Evolutionary conservation across 2,329 filamentous ascomycete genomes (phyloP).

Genomic region (Tolypocladium tundrense): DNA sequence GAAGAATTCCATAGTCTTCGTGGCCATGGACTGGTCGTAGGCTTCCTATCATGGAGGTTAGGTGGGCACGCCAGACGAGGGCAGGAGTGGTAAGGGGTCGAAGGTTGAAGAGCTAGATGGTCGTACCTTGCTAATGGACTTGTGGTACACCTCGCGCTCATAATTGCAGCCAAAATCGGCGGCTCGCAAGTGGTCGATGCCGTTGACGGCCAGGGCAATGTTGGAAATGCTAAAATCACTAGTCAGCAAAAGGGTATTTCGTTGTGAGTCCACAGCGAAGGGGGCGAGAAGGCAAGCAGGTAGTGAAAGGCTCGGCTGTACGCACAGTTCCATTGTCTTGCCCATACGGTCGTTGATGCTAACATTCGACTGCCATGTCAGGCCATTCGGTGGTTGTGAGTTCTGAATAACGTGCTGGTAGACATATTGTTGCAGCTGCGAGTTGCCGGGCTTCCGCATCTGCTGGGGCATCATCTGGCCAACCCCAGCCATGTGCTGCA

Average conservation of each 20-base stretch:
- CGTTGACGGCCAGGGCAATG: slow-evolving; percentile 33
- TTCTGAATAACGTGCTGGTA: slow-evolving; percentile 28
- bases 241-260: slow-evolving; percentile 4
- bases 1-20: slow-evolving; percentile 37
- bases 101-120: background rate
- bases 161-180: slow-evolving; percentile 31
- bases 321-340: slow-evolving; percentile 33
- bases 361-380: slow-evolving; percentile 29
- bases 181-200: slow-evolving; percentile 29
- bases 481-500: slow-evolving; percentile 44
- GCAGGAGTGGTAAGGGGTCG: background rate
- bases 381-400: slow-evolving; percentile 19
- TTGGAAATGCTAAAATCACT: slow-evolving; percentile 35
- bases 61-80: background rate
- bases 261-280: background rate
- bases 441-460: slow-evolving; percentile 19
- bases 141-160: slow-evolving; percentile 37
- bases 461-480: slow-evolving; percentile 36
- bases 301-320: background rate
- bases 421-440: slow-evolving; percentile 26
- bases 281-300: background rate
- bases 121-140: slow-evolving; percentile 37
- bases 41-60: slow-evolving; percentile 25
- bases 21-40: slow-evolving; percentile 38
- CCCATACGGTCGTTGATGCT: slow-evolving; percentile 29